Evolutionary conservation across 2,329 filamentous ascomycete species (phyloP).

Genomic region (Ilyonectria mors-panacis): DNA sequence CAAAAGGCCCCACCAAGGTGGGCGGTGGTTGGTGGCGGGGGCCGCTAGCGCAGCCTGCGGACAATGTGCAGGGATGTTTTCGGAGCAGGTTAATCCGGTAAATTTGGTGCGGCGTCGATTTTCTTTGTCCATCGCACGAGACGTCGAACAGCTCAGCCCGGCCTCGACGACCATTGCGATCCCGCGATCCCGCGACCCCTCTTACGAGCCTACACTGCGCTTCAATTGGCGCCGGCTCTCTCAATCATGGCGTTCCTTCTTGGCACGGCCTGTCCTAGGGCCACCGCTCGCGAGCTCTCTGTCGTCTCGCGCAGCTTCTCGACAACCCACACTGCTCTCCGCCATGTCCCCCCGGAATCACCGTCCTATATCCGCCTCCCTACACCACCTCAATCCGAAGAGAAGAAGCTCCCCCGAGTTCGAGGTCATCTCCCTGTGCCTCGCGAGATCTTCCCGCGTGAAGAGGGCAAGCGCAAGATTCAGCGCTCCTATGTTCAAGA

Average conservation of each 20-base stretch:
- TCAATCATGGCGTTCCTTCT: constrained; percentile 50
- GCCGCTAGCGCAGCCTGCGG: constrained; percentile 10
- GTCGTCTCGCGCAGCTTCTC: constrained; percentile 51
- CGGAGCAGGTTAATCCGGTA: constrained; percentile 46
- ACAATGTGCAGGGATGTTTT: constrained; percentile 20
- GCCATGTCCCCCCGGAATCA: constrained; percentile 85
- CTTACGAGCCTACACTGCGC: constrained; percentile 24
- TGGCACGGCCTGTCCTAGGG: constrained; percentile 45
- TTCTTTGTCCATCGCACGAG: constrained; percentile 35
- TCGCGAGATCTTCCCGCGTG: constrained; percentile 80
- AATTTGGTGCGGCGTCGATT: constrained; percentile 43
- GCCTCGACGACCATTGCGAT: constrained; percentile 43
- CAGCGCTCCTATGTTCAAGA: constrained; percentile 71
- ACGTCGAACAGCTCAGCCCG: constrained; percentile 25
- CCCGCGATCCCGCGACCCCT: constrained; percentile 24
- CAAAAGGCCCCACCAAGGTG: constrained; percentile 43
- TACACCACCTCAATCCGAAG: constrained; percentile 78
- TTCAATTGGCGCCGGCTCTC: constrained; percentile 29
- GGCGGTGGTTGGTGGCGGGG: constrained; percentile 44
- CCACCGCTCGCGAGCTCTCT: constrained; percentile 46
- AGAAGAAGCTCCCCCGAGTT: constrained; percentile 62
- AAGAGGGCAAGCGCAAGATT: constrained; percentile 72
- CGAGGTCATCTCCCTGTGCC: constrained; percentile 89
- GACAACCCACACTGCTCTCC: constrained; percentile 56
- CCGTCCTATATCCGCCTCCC: constrained; percentile 90